Evolutionary conservation across 495 filamentous ascomycete species (phyloP), one percentile per base, ranked within the genome.

Genomic region (Hyaloscypha finlandica): DNA sequence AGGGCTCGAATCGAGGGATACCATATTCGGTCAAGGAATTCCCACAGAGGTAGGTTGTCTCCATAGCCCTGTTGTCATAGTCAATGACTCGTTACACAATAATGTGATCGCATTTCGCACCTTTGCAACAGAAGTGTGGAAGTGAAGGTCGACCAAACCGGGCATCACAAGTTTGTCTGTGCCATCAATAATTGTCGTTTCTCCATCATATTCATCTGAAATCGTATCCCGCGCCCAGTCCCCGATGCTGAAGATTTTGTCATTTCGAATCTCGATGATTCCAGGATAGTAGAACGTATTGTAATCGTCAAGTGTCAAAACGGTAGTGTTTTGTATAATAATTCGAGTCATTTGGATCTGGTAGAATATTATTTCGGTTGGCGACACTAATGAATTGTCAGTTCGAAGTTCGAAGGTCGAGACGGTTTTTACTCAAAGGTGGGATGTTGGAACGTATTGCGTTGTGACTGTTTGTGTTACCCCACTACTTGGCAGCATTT

Each of bases 101-200:
- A 6, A 6, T 6, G 1, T 11, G 55, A 16, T 6, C 6, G 16
- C 6, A 58, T 16, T 9, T 16, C 29, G 8, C 16, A 64, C 62
- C 62, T 64, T 64, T 39, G 62, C 62, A 64, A 64, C 53, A 16
- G 52, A 57, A n/a, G 62, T 64, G 35, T 64, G 53, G 33, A 64
- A 64, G 56, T 64, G 53, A 51, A 64, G 42, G 39, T 64, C 53
- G 11, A 64, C 52, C 16, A 64, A 19, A 22, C 62, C 53, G 5
- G 62, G 53, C 62, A 64, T 64, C 0, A 57, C 62, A 8, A 64
- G 33, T 52, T 58, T 64, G 35, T 64, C 62, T 45, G 53, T 64
- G 4, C 62, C 62, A 58, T 64, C 62, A 22, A 64, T 29, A 37
- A 64, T 58, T 2, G 20, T 57, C 4, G 62, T 64, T 14, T 42